phyloP scores from a whole-genome alignment of 148 eudicot genomes.

The Dianthus caryophyllus region DNA sequence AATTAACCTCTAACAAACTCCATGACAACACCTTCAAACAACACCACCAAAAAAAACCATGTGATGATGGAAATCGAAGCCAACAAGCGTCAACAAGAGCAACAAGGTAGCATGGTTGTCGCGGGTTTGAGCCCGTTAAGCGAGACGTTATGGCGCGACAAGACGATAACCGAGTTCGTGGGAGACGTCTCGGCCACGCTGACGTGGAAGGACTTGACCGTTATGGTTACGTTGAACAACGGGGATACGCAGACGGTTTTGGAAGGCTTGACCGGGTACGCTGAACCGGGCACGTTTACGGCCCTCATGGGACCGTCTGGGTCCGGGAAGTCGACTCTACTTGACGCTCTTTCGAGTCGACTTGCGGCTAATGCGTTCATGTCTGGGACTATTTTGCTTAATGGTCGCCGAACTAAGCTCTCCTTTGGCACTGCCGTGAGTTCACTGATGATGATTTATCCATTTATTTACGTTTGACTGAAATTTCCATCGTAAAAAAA shows the following conservation, averaged over 20 bases:
- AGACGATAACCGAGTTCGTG: conserved; percentile 32
- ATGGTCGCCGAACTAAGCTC: conserved; percentile 82
- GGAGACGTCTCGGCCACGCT: conserved; percentile 78
- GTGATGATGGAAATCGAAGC: conserved; percentile 1
- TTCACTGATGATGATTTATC: not conserved
- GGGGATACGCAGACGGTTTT: conserved; percentile 82
- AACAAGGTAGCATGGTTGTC: not conserved
- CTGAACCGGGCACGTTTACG: conserved; percentile 78
- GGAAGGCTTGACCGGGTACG: conserved; percentile 70
- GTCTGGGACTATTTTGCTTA: conserved; percentile 70
- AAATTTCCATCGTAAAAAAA: too few relatives aligned
- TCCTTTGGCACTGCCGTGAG: conserved; percentile 88
- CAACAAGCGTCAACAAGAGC: not conserved
- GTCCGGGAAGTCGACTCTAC: conserved; percentile 81
- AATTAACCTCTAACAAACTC: too few relatives aligned
- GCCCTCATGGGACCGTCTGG: conserved; percentile 99
- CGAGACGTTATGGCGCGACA: conserved; percentile 78
- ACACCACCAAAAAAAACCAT: not conserved
- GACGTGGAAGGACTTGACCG: conserved; percentile 83
- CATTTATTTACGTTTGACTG: too few relatives aligned
- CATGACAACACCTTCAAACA: not conserved
- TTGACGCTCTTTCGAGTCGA: conserved; percentile 73
- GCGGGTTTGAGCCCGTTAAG: conserved; percentile 72
- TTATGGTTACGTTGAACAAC: conserved; percentile 60
- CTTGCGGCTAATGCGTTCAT: conserved; percentile 79